Evolutionary conservation across 1,284 basidiomycete genomes (phyloP), one percentile per base, ranked within the genome.

Genomic region (Papiliotrema fonsecae): DNA sequence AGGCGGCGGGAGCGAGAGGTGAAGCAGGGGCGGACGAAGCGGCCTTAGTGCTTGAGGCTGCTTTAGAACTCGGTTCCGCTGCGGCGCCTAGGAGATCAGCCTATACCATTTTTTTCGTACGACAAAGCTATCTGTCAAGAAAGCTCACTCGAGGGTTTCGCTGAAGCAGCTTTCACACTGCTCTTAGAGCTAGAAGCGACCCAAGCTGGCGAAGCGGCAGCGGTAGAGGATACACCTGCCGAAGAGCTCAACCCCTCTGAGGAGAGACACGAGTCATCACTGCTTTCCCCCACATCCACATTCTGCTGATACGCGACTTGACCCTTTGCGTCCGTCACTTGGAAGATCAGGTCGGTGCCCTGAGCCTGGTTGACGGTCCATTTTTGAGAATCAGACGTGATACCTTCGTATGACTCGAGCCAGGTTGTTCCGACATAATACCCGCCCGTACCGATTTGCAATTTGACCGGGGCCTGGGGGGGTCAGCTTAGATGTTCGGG

Each of bases 221-320:
- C 30, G 30, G 30, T 9, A 10, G 30, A 31, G 30, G 30, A 9
- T 16, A 9, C 34, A 16, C 6, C 34, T 5, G 34, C 34, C 34
- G 34, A 35, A 5, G 34, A 6, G 14, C 34, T 35, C 6, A 19
- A 19, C 34, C 14, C 6, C 34, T 14, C 34, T 35, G 34, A 21
- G 18, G 38, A 21, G 34, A 70, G 43, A 55, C 68, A 72, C 27
- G 55, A 60, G 24, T 42, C 42, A 50, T 70, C 66, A 26, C 46
- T 52, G 22, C 58, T 58, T 0, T 28, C 31, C 2, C 27, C 53
- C 7, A 72, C 61, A 24, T 61, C 43, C n/a, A 72, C 39, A 45
- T 66, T 68, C 54, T 73, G 70, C n/a, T 64, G 47, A 51, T 73
- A 72, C 21, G 64, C 67, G 18, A 61, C 61, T 11, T 53, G 47